phyloP scores from a whole-genome alignment of 306 rosid genomes.

The Coriaria nepalensis region DNA sequence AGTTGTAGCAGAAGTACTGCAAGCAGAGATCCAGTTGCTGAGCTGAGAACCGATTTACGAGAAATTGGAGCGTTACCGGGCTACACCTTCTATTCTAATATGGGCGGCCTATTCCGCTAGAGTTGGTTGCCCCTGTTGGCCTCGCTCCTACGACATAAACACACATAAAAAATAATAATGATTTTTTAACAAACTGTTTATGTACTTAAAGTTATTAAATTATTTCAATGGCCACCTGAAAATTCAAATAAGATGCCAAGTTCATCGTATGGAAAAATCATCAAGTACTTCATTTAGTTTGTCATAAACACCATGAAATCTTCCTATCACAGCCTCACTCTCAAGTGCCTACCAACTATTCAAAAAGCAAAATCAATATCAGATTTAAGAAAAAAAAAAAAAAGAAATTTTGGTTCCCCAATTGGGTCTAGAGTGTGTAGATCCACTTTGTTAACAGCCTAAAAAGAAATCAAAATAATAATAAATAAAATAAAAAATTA shows the following conservation, averaged over 20 bases:
- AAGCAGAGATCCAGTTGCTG: background rate
- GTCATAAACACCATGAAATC: constrained; percentile 44
- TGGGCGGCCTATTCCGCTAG: too few species aligned
- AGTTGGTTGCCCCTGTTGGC: too few species aligned
- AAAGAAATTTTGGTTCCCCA: background rate
- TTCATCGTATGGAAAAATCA: constrained; percentile 35
- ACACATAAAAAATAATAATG: too few species aligned
- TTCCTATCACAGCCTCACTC: constrained; percentile 51
- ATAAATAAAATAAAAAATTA: background rate
- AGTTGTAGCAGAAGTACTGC: background rate
- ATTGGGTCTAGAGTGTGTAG: background rate
- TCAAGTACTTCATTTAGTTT: constrained; percentile 42
- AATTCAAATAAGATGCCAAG: constrained; percentile 66
- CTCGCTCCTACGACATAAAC: too few species aligned
- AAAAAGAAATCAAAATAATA: background rate
- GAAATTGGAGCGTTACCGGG: too few species aligned
- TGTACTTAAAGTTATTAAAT: too few species aligned
- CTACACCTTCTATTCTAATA: too few species aligned
- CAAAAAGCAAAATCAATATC: background rate
- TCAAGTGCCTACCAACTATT: constrained; percentile 40
- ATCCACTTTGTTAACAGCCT: background rate
- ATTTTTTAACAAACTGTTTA: too few species aligned
- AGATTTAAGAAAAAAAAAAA: too few species aligned
- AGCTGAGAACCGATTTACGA: too few species aligned
- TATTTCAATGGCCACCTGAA: too few species aligned